phyloP scores from a whole-genome alignment of 768 basidiomycete species.

The Lyophyllum atratum region DNA sequence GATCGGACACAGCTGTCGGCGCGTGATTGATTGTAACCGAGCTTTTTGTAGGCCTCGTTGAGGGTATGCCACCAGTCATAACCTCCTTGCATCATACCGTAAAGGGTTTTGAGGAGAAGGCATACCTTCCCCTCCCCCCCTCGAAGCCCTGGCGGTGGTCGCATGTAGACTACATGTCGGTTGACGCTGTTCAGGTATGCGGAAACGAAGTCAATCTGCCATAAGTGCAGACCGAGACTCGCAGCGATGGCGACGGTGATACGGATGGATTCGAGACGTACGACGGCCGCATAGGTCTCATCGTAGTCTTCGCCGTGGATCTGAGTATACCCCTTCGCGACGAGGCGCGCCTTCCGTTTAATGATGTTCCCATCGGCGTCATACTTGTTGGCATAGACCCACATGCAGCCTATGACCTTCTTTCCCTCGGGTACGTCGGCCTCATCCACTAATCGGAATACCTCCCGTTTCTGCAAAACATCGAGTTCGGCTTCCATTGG shows the following conservation, averaged over 20 bases:
- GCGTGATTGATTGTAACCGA: slow-evolving; percentile 7
- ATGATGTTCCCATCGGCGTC: slow-evolving; percentile 27
- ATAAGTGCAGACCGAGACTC: slow-evolving; percentile 12
- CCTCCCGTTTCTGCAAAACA: slow-evolving; percentile 12
- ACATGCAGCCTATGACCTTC: slow-evolving; percentile 12
- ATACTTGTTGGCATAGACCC: slow-evolving; percentile 30
- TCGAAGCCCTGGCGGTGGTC: slow-evolving; percentile 13
- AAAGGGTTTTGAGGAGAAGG: slow-evolving; percentile 17
- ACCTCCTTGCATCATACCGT: slow-evolving; percentile 17
- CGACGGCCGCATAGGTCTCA: slow-evolving; percentile 2
- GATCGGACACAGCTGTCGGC: neutral
- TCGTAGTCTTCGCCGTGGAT: slow-evolving; percentile 31
- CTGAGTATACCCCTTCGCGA: slow-evolving; percentile 31
- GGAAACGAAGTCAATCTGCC: slow-evolving; percentile 30
- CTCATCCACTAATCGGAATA: slow-evolving; percentile 17
- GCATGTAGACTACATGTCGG: slow-evolving; percentile 15
- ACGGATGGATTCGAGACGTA: neutral
- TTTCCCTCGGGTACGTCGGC: neutral
- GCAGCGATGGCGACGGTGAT: neutral
- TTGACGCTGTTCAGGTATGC: slow-evolving; percentile 34
- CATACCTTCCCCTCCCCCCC: slow-evolving; percentile 19
- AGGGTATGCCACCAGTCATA: slow-evolving; percentile 18
- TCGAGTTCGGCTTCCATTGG: slow-evolving; percentile 22
- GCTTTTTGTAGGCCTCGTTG: neutral
- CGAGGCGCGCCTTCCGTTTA: slow-evolving; percentile 27